A percentile compares a stretch with the other conserved stretches of the same genome.
phyloP scores from a whole-genome alignment of 345 rosid species.

The Euphorbia pulcherrima region DNA sequence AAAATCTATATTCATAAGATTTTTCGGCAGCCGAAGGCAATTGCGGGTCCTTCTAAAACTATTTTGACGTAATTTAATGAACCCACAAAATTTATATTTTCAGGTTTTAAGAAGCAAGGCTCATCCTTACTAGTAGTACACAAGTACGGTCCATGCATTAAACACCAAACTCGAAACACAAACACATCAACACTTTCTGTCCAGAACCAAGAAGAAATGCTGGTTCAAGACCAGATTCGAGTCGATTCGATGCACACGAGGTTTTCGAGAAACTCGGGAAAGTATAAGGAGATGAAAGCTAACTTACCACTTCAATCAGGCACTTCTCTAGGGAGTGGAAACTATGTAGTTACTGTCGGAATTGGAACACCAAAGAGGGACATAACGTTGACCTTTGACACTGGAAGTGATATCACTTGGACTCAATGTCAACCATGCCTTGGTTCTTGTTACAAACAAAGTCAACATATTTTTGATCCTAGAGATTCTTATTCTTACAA shows the following conservation, averaged over 20 bases:
- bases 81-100: too few species aligned
- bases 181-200: not conserved
- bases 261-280: not conserved
- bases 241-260: slow-evolving; percentile 14
- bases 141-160: slow-evolving; percentile 13
- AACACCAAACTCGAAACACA: not conserved
- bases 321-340: not conserved
- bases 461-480: slow-evolving; percentile 22
- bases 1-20: too few species aligned
- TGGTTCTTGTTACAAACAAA: slow-evolving; percentile 19
- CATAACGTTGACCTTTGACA: slow-evolving; percentile 21
- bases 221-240: slow-evolving; percentile 15
- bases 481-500: slow-evolving; percentile 18
- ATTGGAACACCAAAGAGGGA: slow-evolving; percentile 22
- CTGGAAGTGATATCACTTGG: slow-evolving; percentile 34
- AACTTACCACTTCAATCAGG: slow-evolving; percentile 3
- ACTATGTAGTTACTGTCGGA: slow-evolving; percentile 24
- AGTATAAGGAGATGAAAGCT: not conserved
- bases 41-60: too few species aligned
- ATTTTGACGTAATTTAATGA: too few species aligned
- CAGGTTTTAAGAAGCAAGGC: not conserved
- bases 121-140: slow-evolving; percentile 2
- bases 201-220: not conserved
- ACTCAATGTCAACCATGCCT: slow-evolving; percentile 31
- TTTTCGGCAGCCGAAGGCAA: too few species aligned